Evolutionary conservation across 225 moss, liverwort and hornwort species (phyloP), one percentile per base, ranked within the genome.

Genomic region (Marchantia paleacea): DNA sequence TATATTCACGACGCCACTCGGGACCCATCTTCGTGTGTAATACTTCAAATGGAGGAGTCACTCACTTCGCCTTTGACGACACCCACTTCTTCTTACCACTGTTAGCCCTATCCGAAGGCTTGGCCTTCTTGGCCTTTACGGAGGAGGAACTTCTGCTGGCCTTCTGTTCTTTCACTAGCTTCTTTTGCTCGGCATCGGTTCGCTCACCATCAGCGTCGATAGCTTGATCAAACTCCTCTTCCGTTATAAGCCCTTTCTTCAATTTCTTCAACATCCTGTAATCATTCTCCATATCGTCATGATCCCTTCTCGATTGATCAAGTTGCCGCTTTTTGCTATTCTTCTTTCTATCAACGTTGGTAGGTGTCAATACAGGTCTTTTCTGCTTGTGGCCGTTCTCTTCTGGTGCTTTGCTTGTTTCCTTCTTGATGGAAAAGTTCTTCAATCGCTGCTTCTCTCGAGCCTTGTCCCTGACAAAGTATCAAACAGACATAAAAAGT

Each of bases 391-490:
- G 76, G 1, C 84, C 52, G 22, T 53, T 55, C 0, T 20, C 62
- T n/a, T 69, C 80, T 24, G 77, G 4, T 39, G 2, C 39, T 72
- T 83, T 84, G 79, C 87, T 91, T 86, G 72, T 58, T 81, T 87
- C 55, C 75, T 83, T 84, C 80, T 89, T 91, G 39, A 52, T 83
- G 26, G 83, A 77, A 77, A 92, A 78, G 31, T 93, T 99, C 69
- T 92, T 95, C 71, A 86, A 65, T 31, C 97, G 91, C 80, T 99
- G 93, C 92, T 99, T 99, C 82, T 99, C 97, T 70, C 95, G 87
- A 54, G 89, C 82, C 83, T 95, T 99, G 79, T 99, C 92, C 80
- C 97, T 99, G 87, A 65, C 64, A 55, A 7, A 80, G 24, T 39
- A 39, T 39, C 39, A 39, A 39, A 39, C 39, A 39, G 2, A 39